Percentiles rank a stretch among this genome's conserved stretches.
These are phyloP conservation scores for Pneumocystis sp. DNA, from an alignment of 1,139 yeast species.

Conservation along the genomic window DNA sequence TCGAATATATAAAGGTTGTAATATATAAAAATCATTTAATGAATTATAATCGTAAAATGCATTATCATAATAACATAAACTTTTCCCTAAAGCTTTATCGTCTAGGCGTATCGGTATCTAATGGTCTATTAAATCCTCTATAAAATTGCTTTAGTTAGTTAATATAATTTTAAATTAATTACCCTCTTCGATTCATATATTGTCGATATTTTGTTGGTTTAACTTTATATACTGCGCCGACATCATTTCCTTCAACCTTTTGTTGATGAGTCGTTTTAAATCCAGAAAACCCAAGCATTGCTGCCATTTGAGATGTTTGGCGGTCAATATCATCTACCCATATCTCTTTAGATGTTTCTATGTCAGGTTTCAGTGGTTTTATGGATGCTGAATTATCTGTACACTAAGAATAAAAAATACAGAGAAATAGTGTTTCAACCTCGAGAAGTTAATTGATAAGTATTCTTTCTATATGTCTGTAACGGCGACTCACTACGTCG, in stretches of 20 bases:
- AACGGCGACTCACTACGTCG: background rate
- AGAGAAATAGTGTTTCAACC: background rate
- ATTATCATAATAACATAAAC: background rate
- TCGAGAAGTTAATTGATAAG: too few species aligned
- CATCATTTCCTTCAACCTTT: conserved; percentile 36
- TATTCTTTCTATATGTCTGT: background rate
- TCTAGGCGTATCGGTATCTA: background rate
- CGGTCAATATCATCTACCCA: background rate
- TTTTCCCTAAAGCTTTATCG: background rate
- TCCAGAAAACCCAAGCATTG: conserved; percentile 51
- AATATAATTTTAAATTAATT: conserved; percentile 14
- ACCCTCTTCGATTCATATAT: conserved; percentile 32
- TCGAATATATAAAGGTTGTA: background rate
- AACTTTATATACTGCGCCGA: conserved; percentile 33
- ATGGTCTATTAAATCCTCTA: background rate
- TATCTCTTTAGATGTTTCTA: background rate
- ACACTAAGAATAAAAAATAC: background rate
- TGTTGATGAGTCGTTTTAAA: conserved; percentile 50
- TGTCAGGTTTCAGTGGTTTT: background rate
- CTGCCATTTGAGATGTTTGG: conserved; percentile 17
- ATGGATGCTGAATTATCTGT: background rate
- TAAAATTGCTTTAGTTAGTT: background rate
- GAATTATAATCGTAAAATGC: background rate
- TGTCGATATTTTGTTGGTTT: conserved; percentile 40
- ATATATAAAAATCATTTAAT: background rate